phyloP scores from a whole-genome alignment of 148 eudicot species.

The Polygonum maritimum region DNA sequence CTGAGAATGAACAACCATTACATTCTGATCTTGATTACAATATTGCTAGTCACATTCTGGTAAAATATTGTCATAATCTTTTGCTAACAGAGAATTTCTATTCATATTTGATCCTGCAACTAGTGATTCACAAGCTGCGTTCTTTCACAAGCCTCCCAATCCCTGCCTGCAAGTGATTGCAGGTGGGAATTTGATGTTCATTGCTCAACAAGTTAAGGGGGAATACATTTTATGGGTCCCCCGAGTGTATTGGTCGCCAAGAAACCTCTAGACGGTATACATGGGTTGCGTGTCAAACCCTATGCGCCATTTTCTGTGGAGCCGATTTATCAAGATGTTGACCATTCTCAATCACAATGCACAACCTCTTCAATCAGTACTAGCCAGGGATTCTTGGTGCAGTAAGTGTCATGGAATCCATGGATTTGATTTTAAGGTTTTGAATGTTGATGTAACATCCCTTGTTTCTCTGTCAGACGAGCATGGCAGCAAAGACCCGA shows the following conservation, averaged over 20 bases:
- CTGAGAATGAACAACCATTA: neutral
- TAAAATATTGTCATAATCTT: neutral
- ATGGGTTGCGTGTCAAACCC: conserved; percentile 69
- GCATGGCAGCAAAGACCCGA: conserved; percentile 76
- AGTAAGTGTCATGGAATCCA: conserved; percentile 33
- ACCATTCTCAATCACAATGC: conserved; percentile 22
- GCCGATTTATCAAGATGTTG: conserved; percentile 46
- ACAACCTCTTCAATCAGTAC: conserved; percentile 18
- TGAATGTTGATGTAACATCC: neutral
- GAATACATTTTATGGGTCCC: conserved; percentile 42
- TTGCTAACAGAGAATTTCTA: neutral
- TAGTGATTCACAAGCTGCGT: neutral
- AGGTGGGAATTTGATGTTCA: conserved; percentile 6
- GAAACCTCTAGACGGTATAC: conserved; percentile 58
- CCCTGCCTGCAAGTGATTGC: conserved; percentile 13
- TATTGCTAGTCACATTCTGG: neutral
- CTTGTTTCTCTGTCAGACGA: conserved; percentile 28
- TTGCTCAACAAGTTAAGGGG: neutral
- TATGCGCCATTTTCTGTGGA: conserved; percentile 61
- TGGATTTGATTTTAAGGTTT: neutral
- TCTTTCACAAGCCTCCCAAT: neutral
- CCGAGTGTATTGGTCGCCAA: conserved; percentile 33
- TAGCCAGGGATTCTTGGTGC: conserved; percentile 34
- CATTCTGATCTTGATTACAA: neutral
- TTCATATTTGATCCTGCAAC: neutral